These are phyloP conservation scores for Biscutella laevigata DNA, from an alignment of 441 rosid species.

Conservation along the genomic window DNA sequence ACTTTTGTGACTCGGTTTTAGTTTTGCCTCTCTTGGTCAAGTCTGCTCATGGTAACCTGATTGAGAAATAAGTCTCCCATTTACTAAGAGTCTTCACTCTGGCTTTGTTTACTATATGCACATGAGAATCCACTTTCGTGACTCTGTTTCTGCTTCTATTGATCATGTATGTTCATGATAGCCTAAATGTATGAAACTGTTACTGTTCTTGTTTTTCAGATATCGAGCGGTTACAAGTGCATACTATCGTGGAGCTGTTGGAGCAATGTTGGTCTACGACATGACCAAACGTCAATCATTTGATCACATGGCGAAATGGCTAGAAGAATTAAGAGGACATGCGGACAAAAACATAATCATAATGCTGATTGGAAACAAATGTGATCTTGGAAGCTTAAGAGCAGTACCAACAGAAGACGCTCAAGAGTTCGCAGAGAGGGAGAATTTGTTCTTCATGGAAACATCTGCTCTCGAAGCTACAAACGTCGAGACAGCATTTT, in stretches of 20 bases:
- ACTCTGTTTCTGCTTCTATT: too few species aligned
- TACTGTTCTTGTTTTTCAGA: conserved; percentile 24
- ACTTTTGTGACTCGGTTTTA: background rate
- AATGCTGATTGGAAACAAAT: conserved; percentile 48
- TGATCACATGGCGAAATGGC: conserved; percentile 52
- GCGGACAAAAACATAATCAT: conserved; percentile 53
- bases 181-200: too few species aligned
- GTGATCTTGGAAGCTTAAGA: conserved; percentile 42
- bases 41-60: background rate
- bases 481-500: conserved; percentile 43
- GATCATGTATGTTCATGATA: too few species aligned
- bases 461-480: conserved; percentile 52
- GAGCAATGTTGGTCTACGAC: conserved; percentile 56
- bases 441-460: conserved; percentile 53
- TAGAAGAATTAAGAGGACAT: conserved; percentile 52
- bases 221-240: conserved; percentile 59
- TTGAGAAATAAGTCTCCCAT: background rate
- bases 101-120: background rate
- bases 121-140: background rate
- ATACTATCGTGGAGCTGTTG: conserved; percentile 50
- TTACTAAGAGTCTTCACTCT: background rate
- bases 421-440: conserved; percentile 47
- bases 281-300: conserved; percentile 59
- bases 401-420: conserved; percentile 54
- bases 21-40: background rate